A percentile compares a stretch with the other conserved stretches of the same genome.
Conservation (phyloP, 140 eudicot genomes). For the Cichorium intybus region DNA sequence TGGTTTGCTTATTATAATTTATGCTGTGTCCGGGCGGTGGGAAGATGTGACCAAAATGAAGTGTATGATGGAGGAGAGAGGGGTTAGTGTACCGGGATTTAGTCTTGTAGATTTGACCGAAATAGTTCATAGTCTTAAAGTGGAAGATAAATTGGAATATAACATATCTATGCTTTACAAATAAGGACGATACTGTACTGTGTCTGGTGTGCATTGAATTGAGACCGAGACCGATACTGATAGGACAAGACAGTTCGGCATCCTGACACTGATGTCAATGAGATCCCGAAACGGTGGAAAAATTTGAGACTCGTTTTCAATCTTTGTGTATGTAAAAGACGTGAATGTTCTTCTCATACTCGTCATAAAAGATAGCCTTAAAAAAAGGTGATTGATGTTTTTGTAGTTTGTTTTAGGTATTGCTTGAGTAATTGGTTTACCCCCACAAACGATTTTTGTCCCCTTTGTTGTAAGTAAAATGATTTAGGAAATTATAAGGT, state of each 20-base stretch:
- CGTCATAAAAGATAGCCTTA: background rate
- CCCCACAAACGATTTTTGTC: too few species aligned
- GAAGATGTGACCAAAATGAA: constrained; percentile 67
- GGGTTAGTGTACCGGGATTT: constrained; percentile 46
- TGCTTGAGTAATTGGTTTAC: too few species aligned
- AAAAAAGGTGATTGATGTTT: background rate
- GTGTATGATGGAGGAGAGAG: constrained; percentile 58
- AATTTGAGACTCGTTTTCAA: background rate
- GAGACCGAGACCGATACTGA: background rate
- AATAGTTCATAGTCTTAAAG: constrained; percentile 51
- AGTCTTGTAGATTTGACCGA: constrained; percentile 66
- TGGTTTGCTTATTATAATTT: constrained; percentile 53
- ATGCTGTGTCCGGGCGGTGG: constrained; percentile 78
- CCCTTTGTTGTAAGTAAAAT: too few species aligned
- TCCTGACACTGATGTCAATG: constrained; percentile 6
- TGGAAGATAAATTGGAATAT: constrained; percentile 29
- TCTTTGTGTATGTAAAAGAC: constrained; percentile 13
- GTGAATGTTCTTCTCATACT: background rate
- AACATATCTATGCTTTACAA: constrained; percentile 14
- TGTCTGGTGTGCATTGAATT: background rate
- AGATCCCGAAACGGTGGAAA: background rate
- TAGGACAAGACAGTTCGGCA: background rate
- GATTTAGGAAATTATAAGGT: too few species aligned
- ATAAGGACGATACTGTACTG: constrained; percentile 9
- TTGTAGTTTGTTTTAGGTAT: constrained; percentile 30